Evolutionary conservation across 129 eudicot species (phyloP), one percentile per base, ranked within the genome.

Genomic region (Solidago caesia): DNA sequence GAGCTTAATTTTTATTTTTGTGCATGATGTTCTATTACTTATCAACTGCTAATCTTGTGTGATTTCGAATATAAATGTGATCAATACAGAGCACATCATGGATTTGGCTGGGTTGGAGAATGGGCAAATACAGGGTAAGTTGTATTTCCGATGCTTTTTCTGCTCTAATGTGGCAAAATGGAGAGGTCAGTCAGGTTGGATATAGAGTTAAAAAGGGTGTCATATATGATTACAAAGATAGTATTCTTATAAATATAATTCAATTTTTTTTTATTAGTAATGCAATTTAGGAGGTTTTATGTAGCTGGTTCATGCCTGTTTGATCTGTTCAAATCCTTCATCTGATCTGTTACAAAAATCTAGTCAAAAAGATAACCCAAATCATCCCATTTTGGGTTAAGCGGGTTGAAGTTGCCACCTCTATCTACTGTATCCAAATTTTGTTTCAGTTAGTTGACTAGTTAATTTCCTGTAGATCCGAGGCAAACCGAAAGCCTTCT

Each of bases 21-120:
- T 42, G 12, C 21, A 57, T 56, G 3, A 27, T 57, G 27, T 57
- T 44, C 8, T 60, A 12, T 69, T 48, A 8, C 13, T 72, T 74
- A 59, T 41, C 62, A 60, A 52, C 47, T 71, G 33, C 57, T 80
- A 51, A 79, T 79, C 46, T 44, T 80, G 49, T 51, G 13, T 55
- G 76, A 57, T 74, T 48, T 49, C 53, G 10, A 46, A 41, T 52
- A 53, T 14, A 33, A 72, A 14, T 56, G 21, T 59, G 27, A 70
- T 27, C 58, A 7, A 67, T 80, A 64, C 90, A 95, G 99, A 89
- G 97, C 97, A 62, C 97, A 95, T 82, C 99, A 95, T 76, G 99
- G 99, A 68, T 95, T 95, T 25, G 99, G 99, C 27, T 95, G 99
- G 99, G 99, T 95, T 64, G 99, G 99, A 71, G 99, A 94, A 87